Percentiles rank a stretch among this genome's conserved stretches.
Conservation (phyloP, 2,329 filamentous ascomycete genomes). For the Epichloe sylvatica region DNA sequence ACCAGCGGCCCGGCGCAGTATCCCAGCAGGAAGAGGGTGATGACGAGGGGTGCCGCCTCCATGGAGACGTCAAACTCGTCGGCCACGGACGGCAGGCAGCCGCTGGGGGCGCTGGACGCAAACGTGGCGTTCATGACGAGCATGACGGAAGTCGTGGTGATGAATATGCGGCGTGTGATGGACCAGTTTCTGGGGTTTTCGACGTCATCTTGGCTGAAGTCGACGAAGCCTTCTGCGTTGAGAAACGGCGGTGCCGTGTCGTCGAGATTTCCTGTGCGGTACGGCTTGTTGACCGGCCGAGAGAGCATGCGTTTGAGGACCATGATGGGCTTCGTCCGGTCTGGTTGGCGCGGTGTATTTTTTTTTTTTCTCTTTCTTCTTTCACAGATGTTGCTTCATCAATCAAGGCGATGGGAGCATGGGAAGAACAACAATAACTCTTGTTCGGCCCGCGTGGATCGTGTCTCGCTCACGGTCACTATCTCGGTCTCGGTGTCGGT, state of each 20-base stretch:
- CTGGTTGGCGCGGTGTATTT: not conserved
- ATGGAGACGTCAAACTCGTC: conserved; percentile 29
- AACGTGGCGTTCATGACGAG: conserved; percentile 43
- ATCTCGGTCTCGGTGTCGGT: too few relatives aligned
- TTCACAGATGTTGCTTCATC: too few relatives aligned
- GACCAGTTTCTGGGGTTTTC: conserved; percentile 38
- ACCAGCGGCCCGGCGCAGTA: conserved; percentile 45
- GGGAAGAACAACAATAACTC: too few relatives aligned
- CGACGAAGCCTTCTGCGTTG: conserved; percentile 35
- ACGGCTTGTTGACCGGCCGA: conserved; percentile 38
- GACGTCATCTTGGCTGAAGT: conserved; percentile 36
- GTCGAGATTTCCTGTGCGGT: conserved; percentile 24
- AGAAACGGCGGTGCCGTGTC: conserved; percentile 23
- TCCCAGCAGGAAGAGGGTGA: conserved; percentile 39
- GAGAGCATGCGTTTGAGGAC: conserved; percentile 28
- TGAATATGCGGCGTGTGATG: conserved; percentile 21
- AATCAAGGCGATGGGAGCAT: too few relatives aligned
- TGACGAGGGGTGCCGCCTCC: conserved; percentile 34
- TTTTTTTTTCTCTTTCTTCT: not conserved
- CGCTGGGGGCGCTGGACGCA: conserved; percentile 24
- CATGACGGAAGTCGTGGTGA: conserved; percentile 29
- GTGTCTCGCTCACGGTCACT: too few relatives aligned
- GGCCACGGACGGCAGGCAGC: conserved; percentile 18
- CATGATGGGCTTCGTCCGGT: not conserved
- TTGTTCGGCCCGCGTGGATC: too few relatives aligned